Evolutionary conservation across 2,329 filamentous ascomycete species (phyloP).

Genomic region (Hypoxylon sp.): DNA sequence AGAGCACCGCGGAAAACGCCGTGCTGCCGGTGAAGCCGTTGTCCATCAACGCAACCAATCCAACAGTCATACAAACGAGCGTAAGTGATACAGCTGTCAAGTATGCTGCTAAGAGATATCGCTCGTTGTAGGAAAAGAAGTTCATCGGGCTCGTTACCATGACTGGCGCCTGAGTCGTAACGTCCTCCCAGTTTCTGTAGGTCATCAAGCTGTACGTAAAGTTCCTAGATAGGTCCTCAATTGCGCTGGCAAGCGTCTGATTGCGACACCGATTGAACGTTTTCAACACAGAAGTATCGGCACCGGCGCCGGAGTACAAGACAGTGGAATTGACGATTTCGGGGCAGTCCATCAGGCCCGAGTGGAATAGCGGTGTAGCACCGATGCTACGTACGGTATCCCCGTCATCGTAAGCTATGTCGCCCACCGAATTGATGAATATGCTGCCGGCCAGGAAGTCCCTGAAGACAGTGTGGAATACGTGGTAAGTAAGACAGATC

Average conservation of each 20-base stretch:
- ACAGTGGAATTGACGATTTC: slow-evolving; percentile 23
- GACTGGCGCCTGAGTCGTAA: slow-evolving; percentile 11
- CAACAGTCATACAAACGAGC: slow-evolving; percentile 16
- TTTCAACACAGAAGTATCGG: slow-evolving; percentile 7
- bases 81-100: slow-evolving; percentile 10
- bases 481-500: slow-evolving; percentile 21
- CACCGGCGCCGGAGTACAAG: slow-evolving; percentile 2
- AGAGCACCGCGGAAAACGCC: slow-evolving; percentile 18
- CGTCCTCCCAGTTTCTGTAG: slow-evolving; percentile 21
- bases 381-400: not conserved
- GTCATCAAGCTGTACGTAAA: slow-evolving; percentile 28
- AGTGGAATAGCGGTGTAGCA: slow-evolving; percentile 19
- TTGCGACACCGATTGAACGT: slow-evolving; percentile 12
- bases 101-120: slow-evolving; percentile 13
- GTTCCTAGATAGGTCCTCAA: slow-evolving; percentile 22
- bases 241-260: slow-evolving; percentile 20
- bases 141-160: slow-evolving; percentile 17
- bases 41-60: slow-evolving; percentile 11
- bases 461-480: slow-evolving; percentile 15
- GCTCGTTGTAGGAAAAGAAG: slow-evolving; percentile 17
- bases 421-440: slow-evolving; percentile 2
- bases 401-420: not conserved
- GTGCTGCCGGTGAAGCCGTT: slow-evolving; percentile 25
- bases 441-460: slow-evolving; percentile 9
- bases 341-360: slow-evolving; percentile 18